Percentiles rank a stretch among this genome's conserved stretches.
These are phyloP conservation scores for Trichosporon ovoides DNA, from an alignment of 1,284 basidiomycete genomes.

Conservation along the genomic window DNA sequence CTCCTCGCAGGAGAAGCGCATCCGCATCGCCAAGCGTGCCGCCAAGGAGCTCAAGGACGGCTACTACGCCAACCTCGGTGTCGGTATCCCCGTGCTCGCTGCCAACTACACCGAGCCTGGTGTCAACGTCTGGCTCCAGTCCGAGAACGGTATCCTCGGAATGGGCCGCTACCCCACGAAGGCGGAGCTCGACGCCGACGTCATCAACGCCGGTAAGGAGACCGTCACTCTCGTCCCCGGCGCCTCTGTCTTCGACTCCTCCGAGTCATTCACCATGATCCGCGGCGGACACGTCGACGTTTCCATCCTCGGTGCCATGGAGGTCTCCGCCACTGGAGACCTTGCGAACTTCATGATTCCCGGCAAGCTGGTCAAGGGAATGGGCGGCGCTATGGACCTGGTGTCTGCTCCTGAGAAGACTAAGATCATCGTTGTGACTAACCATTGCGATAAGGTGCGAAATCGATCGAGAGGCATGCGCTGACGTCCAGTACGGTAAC, in stretches of 20 bases:
- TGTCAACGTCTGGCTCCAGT: conserved; percentile 86
- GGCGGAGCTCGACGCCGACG: conserved; percentile 84
- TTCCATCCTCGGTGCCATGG: conserved; percentile 83
- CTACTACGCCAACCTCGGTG: conserved; percentile 67
- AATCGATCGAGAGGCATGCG: background rate
- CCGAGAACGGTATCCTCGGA: conserved; percentile 90
- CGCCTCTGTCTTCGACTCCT: conserved; percentile 72
- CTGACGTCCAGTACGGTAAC: conserved; percentile 70
- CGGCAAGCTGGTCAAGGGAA: conserved; percentile 82
- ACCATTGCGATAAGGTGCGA: conserved; percentile 55
- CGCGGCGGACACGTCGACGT: conserved; percentile 93
- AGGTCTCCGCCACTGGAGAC: conserved; percentile 87
- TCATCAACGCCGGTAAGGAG: conserved; percentile 95
- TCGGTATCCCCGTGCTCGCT: conserved; percentile 89
- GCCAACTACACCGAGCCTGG: conserved; percentile 73
- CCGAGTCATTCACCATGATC: conserved; percentile 77
- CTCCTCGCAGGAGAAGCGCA: conserved; percentile 50
- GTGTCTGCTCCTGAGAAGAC: conserved; percentile 85
- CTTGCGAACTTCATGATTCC: conserved; percentile 97
- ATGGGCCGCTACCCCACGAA: conserved; percentile 91
- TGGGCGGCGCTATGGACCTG: conserved; percentile 94
- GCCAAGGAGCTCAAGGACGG: conserved; percentile 88
- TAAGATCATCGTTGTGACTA: conserved; percentile 49
- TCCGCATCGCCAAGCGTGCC: conserved; percentile 70
- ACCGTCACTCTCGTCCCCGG: conserved; percentile 88